Percentiles rank a stretch among this genome's conserved stretches.
Evolutionary conservation across 306 rosid species (phyloP).

Genomic region (Trifolium subterraneum): DNA sequence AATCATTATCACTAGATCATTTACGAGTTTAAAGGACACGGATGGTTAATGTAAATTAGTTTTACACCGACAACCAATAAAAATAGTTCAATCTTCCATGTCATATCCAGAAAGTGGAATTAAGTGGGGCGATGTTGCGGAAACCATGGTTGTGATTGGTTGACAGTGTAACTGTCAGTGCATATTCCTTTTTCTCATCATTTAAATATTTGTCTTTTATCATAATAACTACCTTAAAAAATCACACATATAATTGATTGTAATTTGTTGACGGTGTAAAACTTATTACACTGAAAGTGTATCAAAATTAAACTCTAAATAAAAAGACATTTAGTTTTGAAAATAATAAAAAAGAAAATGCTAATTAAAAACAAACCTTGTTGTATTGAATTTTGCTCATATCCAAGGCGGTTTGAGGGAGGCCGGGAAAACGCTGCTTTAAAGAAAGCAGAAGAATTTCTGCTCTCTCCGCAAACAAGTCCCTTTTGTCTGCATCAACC

Average conservation of each 20-base stretch:
- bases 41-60: too few species aligned
- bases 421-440: conserved; percentile 92
- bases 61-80: too few species aligned
- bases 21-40: too few species aligned
- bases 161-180: too few species aligned
- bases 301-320: neutral
- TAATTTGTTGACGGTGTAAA: neutral
- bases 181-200: too few species aligned
- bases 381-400: conserved; percentile 95
- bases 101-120: too few species aligned
- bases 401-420: conserved; percentile 88
- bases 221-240: neutral
- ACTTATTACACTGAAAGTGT: neutral
- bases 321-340: neutral
- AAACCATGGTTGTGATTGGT: too few species aligned
- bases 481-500: conserved; percentile 87
- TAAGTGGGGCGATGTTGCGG: too few species aligned
- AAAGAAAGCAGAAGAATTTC: conserved; percentile 80
- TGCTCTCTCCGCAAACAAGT: conserved; percentile 89
- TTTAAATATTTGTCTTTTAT: neutral
- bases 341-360: too few species aligned
- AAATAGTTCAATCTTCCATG: too few species aligned
- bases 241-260: neutral
- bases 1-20: neutral
- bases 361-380: conserved; percentile 72